These are phyloP conservation scores for Ceratonia siliqua DNA, from an alignment of 306 rosid species.

Conservation along the genomic window DNA sequence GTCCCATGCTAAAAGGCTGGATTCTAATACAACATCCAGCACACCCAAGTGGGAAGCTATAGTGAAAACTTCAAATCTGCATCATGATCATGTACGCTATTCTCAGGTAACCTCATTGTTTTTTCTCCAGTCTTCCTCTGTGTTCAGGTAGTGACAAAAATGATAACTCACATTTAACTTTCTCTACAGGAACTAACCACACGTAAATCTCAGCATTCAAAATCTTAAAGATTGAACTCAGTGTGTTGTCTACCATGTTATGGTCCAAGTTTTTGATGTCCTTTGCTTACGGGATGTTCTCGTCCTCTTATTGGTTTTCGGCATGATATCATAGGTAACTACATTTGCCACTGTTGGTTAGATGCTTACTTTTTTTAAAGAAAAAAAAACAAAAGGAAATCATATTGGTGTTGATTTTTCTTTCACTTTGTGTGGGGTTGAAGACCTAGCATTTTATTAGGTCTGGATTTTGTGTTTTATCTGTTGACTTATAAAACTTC, in stretches of 20 bases:
- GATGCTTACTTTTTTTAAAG: neutral
- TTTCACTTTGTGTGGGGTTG: neutral
- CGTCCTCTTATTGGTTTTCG: slow-evolving; percentile 22
- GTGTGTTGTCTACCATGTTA: slow-evolving; percentile 18
- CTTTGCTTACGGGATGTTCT: slow-evolving; percentile 12
- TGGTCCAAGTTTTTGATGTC: slow-evolving; percentile 12
- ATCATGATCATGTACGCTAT: slow-evolving; percentile 61
- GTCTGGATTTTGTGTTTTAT: neutral
- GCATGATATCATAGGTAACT: slow-evolving; percentile 26
- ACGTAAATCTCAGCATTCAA: slow-evolving; percentile 61
- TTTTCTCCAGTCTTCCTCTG: neutral
- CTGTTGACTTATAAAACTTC: slow-evolving; percentile 17
- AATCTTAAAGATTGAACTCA: slow-evolving; percentile 43
- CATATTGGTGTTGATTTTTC: neutral
- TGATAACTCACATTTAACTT: slow-evolving; percentile 18
- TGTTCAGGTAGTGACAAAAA: neutral
- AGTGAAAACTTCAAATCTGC: slow-evolving; percentile 71
- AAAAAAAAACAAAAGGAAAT: no score
- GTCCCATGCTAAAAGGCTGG: slow-evolving; percentile 42
- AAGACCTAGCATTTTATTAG: neutral
- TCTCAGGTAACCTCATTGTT: slow-evolving; percentile 67
- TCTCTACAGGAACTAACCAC: slow-evolving; percentile 67
- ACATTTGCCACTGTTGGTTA: slow-evolving; percentile 4
- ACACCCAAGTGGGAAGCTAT: slow-evolving; percentile 92
- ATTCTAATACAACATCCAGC: slow-evolving; percentile 47